Base-by-base conservation (phyloP, 805 yeast genomes). In the Wickerhamiella azymoides region DNA sequence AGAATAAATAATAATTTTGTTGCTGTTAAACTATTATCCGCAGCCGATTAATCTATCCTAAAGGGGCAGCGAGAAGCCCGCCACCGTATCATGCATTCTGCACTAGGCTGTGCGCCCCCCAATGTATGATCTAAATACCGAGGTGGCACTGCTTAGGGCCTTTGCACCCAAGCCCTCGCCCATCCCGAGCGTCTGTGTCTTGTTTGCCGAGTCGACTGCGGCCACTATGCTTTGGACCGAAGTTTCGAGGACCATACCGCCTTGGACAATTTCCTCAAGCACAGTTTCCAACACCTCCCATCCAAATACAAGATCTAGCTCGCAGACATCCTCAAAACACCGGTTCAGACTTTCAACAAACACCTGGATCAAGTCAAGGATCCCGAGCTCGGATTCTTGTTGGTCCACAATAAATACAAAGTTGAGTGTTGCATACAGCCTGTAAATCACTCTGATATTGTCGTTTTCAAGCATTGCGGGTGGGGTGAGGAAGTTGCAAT, bases 181-280 rank as follows among this genome's bases (percentile, higher is more conserved):
- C 16, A 45, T 43, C 5, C 27, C 45, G 17, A 46, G 38, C 13
- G 39, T 46, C 30, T 45, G 47, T 0, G 50, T 37, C 17, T 52
- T 48, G 46, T 64, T 64, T 11, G 65, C 65, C 28, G 62, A 62
- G 46, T 66, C 69, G 3, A 65, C 69, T 0, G 71, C 74, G 2
- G 76, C 77, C 5, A 92, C 96, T 30, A 92, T 86, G 49, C 80
- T 76, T 21, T 66, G 58, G 17, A 86, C 84, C 53, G 80, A 84
- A 1, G 97, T 88, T 60, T 92, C 98, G 32, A 92, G 83, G 8
- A 92, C 98, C 93, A 92, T 80, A 0, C 98, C 98, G 21, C 97
- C 98, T 60, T 92, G 97, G 1, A 92, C 80, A 28, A 92, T 81
- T 57, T 92, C 97, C 56, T 58, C 64, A 41, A 88, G 62, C 1